Evolutionary conservation across 257 asterid genomes (phyloP).

Genomic region (Rubia yunnanensis): DNA sequence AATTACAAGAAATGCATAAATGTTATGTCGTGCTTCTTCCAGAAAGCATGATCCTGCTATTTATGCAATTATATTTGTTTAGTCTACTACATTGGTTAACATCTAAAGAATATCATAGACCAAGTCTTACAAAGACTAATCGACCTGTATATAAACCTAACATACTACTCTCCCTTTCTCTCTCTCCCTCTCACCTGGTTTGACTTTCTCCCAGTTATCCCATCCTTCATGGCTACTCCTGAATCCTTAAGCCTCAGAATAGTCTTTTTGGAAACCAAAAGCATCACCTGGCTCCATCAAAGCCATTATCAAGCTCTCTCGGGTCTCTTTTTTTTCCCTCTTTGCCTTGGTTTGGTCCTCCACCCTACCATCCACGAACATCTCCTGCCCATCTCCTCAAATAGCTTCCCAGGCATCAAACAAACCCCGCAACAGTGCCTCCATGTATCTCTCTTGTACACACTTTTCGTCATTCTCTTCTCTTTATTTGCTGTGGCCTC

Average conservation of each 20-base stretch:
- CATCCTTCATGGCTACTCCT: slow-evolving; percentile 13
- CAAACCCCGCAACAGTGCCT: too few relatives aligned
- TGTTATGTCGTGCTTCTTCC: too few relatives aligned
- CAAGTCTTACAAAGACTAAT: neutral
- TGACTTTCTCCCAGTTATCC: neutral
- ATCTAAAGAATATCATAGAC: neutral
- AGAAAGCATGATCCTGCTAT: too few relatives aligned
- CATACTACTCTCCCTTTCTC: too few relatives aligned
- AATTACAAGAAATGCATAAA: too few relatives aligned
- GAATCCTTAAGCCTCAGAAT: slow-evolving; percentile 33
- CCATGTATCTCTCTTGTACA: slow-evolving; percentile 14
- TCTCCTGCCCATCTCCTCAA: neutral
- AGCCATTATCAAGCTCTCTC: slow-evolving; percentile 45
- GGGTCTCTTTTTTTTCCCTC: slow-evolving; percentile 46
- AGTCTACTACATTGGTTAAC: too few relatives aligned
- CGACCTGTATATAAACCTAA: neutral
- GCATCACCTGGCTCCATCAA: slow-evolving; percentile 36
- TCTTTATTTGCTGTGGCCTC: slow-evolving; percentile 32
- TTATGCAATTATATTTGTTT: too few relatives aligned
- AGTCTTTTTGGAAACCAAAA: slow-evolving; percentile 40
- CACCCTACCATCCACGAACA: slow-evolving; percentile 23
- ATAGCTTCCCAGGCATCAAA: too few relatives aligned
- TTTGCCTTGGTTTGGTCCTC: slow-evolving; percentile 26
- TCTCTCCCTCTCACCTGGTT: neutral
- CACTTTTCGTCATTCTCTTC: slow-evolving; percentile 9